phyloP scores from a whole-genome alignment of 164 flowering plant genomes.

The Annona squamosa region DNA sequence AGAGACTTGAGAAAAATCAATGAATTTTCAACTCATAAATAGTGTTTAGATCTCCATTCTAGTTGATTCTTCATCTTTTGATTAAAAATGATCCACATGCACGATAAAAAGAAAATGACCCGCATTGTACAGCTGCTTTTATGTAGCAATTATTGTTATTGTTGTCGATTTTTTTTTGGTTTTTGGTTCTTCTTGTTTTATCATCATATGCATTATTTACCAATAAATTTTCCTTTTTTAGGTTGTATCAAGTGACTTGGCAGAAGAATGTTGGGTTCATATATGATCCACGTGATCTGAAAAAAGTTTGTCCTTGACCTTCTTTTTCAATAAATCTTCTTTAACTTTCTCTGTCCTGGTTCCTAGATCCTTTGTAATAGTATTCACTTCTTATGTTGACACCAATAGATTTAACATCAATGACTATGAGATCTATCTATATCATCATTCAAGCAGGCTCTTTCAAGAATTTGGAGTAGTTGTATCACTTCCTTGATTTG shows the following conservation, averaged over 20 bases:
- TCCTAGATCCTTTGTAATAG: too few species aligned
- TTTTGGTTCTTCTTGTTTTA: neutral
- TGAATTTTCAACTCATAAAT: neutral
- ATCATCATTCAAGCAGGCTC: too few species aligned
- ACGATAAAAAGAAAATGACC: neutral
- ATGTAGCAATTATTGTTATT: too few species aligned
- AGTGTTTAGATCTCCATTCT: neutral
- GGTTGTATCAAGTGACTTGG: slow-evolving; percentile 97
- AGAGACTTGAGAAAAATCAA: too few species aligned
- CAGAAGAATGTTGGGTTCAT: slow-evolving; percentile 69
- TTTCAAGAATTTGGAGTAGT: too few species aligned
- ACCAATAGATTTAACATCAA: too few species aligned
- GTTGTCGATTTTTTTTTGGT: neutral
- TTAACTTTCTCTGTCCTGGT: too few species aligned
- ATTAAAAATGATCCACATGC: neutral
- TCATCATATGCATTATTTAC: slow-evolving; percentile 16
- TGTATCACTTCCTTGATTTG: too few species aligned
- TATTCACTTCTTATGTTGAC: too few species aligned
- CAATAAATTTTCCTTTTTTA: slow-evolving; percentile 38
- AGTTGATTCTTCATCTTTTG: neutral
- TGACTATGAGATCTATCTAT: neutral
- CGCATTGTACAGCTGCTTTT: neutral
- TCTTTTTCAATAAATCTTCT: slow-evolving; percentile 3
- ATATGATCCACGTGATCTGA: slow-evolving; percentile 65
- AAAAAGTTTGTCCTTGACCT: slow-evolving; percentile 61